These are phyloP conservation scores for Hericium erinaceus DNA, from an alignment of 768 basidiomycete species.

Conservation along the genomic window DNA sequence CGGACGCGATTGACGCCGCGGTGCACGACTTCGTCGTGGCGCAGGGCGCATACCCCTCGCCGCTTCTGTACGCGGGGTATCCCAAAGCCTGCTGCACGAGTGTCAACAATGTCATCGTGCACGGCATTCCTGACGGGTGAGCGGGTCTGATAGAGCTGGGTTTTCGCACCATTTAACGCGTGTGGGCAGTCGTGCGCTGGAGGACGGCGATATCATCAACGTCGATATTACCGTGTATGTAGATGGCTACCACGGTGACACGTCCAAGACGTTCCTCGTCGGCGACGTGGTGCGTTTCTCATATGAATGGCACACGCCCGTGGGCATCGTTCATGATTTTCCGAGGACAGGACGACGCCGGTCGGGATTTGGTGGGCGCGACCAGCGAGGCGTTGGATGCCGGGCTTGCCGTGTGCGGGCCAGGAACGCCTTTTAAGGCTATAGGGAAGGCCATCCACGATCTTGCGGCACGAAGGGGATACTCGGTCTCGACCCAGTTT, in stretches of 20 bases:
- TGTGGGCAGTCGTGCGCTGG: slow-evolving; percentile 55
- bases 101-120: slow-evolving; percentile 78
- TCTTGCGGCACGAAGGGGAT: slow-evolving; percentile 33
- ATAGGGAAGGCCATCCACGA: slow-evolving; percentile 69
- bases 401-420: slow-evolving; percentile 69
- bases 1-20: slow-evolving; percentile 59
- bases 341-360: slow-evolving; percentile 75
- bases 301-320: too few species aligned
- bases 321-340: background rate
- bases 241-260: slow-evolving; percentile 86
- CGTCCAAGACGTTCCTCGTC: slow-evolving; percentile 74
- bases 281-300: slow-evolving; percentile 55
- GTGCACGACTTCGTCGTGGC: slow-evolving; percentile 66
- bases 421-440: slow-evolving; percentile 53
- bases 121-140: slow-evolving; percentile 88
- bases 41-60: slow-evolving; percentile 77
- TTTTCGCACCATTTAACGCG: too few species aligned
- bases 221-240: slow-evolving; percentile 80
- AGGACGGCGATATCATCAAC: slow-evolving; percentile 81
- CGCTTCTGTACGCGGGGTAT: slow-evolving; percentile 66
- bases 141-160: background rate
- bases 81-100: slow-evolving; percentile 80
- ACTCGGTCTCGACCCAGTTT: slow-evolving; percentile 63
- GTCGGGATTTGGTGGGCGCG: slow-evolving; percentile 51
- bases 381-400: slow-evolving; percentile 57